A percentile compares a stretch with the other conserved stretches of the same genome.
phyloP scores from a whole-genome alignment of 441 rosid genomes.

The Erysimum cheiri region DNA sequence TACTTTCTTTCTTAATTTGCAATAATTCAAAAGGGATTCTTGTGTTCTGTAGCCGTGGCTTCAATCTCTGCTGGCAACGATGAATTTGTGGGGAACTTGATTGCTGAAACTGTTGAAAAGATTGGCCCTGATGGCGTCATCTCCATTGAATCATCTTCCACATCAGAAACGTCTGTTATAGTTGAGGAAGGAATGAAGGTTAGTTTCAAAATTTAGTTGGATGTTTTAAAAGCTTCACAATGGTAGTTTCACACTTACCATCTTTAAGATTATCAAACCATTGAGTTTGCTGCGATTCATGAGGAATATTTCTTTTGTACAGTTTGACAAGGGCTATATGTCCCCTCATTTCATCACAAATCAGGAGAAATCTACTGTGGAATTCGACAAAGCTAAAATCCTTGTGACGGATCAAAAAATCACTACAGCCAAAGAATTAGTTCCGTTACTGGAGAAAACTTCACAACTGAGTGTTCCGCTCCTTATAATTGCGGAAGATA shows the following conservation, averaged over 20 bases:
- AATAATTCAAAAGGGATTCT: constrained; percentile 13
- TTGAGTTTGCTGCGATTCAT: constrained; percentile 8
- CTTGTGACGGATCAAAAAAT: constrained; percentile 87
- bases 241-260: constrained; percentile 10
- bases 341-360: constrained; percentile 87
- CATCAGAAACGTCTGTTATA: constrained; percentile 72
- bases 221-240: constrained; percentile 4
- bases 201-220: constrained; percentile 12
- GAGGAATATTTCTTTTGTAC: constrained; percentile 40
- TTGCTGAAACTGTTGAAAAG: constrained; percentile 79
- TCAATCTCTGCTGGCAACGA: constrained; percentile 91
- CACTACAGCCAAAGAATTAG: constrained; percentile 65
- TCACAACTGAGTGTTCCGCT: constrained; percentile 86
- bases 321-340: constrained; percentile 93
- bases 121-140: constrained; percentile 93
- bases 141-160: constrained; percentile 74
- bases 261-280: constrained; percentile 13
- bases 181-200: constrained; percentile 98
- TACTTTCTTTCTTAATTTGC: not conserved
- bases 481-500: constrained; percentile 84
- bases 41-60: constrained; percentile 74
- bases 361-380: constrained; percentile 76
- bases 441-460: constrained; percentile 84
- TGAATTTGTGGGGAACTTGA: constrained; percentile 74
- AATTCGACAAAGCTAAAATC: constrained; percentile 81